These are phyloP conservation scores for Linum usitatissimum DNA, from an alignment of 345 rosid species.

Conservation along the genomic window DNA sequence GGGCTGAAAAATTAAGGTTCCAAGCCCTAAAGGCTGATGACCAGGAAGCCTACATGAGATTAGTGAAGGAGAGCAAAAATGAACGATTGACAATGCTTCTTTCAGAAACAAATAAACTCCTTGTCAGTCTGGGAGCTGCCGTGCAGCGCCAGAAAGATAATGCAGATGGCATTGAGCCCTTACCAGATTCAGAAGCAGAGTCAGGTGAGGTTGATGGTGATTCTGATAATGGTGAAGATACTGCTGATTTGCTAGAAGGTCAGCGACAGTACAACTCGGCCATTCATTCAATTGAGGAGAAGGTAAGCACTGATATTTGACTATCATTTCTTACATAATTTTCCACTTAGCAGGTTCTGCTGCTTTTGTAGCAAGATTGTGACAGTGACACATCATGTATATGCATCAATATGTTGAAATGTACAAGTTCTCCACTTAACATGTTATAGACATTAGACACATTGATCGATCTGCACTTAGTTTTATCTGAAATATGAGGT, in stretches of 20 bases:
- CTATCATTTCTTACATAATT: background rate
- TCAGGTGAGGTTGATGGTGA: constrained; percentile 57
- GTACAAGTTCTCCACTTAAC: background rate
- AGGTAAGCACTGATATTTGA: constrained; percentile 32
- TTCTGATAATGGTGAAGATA: constrained; percentile 73
- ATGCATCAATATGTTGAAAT: background rate
- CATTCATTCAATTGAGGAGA: constrained; percentile 89
- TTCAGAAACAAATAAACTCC: constrained; percentile 91
- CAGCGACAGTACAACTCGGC: constrained; percentile 95
- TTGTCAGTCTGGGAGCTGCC: constrained; percentile 92
- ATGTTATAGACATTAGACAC: no score
- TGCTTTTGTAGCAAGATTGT: background rate
- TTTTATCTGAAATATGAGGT: no score
- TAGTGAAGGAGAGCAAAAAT: constrained; percentile 97
- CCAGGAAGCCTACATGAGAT: constrained; percentile 92
- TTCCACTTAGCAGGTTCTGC: background rate
- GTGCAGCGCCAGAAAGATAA: constrained; percentile 96
- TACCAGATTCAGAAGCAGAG: constrained; percentile 60
- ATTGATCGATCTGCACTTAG: no score
- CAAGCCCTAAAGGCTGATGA: constrained; percentile 97
- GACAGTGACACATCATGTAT: background rate
- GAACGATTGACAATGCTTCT: constrained; percentile 86
- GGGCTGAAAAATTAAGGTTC: constrained; percentile 93
- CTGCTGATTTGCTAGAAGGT: constrained; percentile 83
- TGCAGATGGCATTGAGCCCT: constrained; percentile 55